These are phyloP conservation scores for Tuber calosporum DNA, from an alignment of 495 filamentous ascomycete species.

Conservation along the genomic window DNA sequence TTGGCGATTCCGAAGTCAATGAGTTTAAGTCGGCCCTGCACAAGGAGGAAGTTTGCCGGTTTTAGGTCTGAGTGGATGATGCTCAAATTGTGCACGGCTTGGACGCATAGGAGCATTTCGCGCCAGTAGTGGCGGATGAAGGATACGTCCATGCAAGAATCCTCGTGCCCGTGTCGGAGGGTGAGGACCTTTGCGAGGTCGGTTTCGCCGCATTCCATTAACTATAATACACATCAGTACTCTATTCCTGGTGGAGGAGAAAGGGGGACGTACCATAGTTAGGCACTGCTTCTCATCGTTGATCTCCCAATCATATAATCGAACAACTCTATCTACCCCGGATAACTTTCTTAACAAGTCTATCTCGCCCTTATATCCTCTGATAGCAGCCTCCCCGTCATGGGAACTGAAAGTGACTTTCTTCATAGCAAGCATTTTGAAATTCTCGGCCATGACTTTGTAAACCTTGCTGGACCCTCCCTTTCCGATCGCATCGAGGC, in stretches of 20 bases:
- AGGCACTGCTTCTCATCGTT: conserved; percentile 81
- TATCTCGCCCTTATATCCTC: conserved; percentile 94
- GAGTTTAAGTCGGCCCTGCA: conserved; percentile 72
- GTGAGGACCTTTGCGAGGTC: conserved; percentile 83
- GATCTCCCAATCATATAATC: conserved; percentile 84
- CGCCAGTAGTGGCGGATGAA: conserved; percentile 98
- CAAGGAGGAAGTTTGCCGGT: conserved; percentile 88
- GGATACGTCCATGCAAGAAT: conserved; percentile 69
- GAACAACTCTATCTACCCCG: conserved; percentile 80
- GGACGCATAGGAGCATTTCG: conserved; percentile 95
- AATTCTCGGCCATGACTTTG: conserved; percentile 93
- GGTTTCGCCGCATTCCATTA: conserved; percentile 98
- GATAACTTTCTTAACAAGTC: conserved; percentile 76
- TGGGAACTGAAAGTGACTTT: conserved; percentile 75
- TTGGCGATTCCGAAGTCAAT: conserved; percentile 98
- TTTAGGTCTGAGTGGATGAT: conserved; percentile 96
- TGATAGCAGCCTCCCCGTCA: conserved; percentile 65
- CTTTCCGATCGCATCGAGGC: conserved; percentile 80
- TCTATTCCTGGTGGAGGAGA: conserved; percentile 6
- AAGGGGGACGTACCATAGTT: conserved; percentile 57
- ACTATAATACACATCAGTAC: conserved; percentile 43
- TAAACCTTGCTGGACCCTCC: conserved; percentile 92
- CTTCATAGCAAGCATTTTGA: conserved; percentile 88
- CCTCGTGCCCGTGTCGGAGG: conserved; percentile 62
- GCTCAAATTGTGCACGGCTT: conserved; percentile 76